Evolutionary conservation across 495 filamentous ascomycete genomes (phyloP).

Genomic region (Penicillium steckii): DNA sequence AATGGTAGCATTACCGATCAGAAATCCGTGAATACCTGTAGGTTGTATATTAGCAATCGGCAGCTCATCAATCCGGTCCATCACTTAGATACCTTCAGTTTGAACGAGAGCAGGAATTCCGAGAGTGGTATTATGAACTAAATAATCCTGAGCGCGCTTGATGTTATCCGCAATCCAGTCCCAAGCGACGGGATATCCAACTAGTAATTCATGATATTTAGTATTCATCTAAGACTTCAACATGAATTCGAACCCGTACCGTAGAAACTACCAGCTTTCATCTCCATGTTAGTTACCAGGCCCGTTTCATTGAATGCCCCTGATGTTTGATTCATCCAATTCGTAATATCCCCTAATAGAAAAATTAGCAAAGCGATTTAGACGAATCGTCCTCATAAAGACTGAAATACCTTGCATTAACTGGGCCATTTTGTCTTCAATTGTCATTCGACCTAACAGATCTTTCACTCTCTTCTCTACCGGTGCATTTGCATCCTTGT

Average conservation of each 20-base stretch:
- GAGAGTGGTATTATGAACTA: slow-evolving; percentile 60
- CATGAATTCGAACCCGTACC: slow-evolving; percentile 19
- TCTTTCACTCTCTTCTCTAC: slow-evolving; percentile 63
- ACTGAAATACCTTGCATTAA: slow-evolving; percentile 53
- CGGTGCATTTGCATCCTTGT: slow-evolving; percentile 60
- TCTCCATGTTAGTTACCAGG: slow-evolving; percentile 61
- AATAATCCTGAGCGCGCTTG: slow-evolving; percentile 61
- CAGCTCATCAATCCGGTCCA: too few species aligned
- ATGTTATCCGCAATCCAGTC: slow-evolving; percentile 60
- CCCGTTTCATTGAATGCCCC: slow-evolving; percentile 63
- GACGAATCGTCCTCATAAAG: neutral
- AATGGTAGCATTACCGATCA: slow-evolving; percentile 69
- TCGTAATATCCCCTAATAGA: slow-evolving; percentile 58
- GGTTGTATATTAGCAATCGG: too few species aligned
- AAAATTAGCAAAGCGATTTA: neutral
- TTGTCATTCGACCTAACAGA: slow-evolving; percentile 65
- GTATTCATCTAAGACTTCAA: neutral
- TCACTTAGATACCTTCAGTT: slow-evolving; percentile 65
- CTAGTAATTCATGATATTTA: slow-evolving; percentile 29
- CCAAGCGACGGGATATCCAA: slow-evolving; percentile 63
- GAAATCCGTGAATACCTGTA: slow-evolving; percentile 62
- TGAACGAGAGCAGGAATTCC: slow-evolving; percentile 70
- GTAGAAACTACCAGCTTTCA: slow-evolving; percentile 64
- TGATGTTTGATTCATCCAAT: slow-evolving; percentile 63
- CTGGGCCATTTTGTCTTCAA: slow-evolving; percentile 67